phyloP scores from a whole-genome alignment of 768 basidiomycete genomes.

The Mycena alexandri region DNA sequence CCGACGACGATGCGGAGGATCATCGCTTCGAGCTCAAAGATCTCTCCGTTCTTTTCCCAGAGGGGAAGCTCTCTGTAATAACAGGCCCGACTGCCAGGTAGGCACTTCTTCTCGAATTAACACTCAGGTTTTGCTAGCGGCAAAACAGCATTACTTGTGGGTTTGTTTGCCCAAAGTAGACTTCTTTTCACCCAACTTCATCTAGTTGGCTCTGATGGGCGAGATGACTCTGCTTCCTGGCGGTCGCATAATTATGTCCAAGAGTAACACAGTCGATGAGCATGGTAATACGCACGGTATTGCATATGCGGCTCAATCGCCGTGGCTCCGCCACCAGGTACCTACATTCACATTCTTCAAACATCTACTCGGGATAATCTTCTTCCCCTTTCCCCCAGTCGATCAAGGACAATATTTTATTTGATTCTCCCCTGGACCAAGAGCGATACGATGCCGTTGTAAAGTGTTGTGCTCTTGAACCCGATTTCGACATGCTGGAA shows the following conservation, averaged over 20 bases:
- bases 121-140: constrained; percentile 56
- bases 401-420: constrained; percentile 85
- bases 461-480: constrained; percentile 78
- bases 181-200: background rate
- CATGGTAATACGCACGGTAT: constrained; percentile 73
- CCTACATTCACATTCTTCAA: no score
- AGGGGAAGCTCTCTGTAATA: constrained; percentile 75
- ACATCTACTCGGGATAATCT: no score
- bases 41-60: constrained; percentile 77
- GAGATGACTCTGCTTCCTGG: constrained; percentile 69
- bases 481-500: constrained; percentile 73
- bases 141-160: constrained; percentile 72
- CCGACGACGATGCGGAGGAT: constrained; percentile 47
- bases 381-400: constrained; percentile 43
- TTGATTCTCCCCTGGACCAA: constrained; percentile 83
- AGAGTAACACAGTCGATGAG: constrained; percentile 70
- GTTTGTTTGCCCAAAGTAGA: constrained; percentile 56
- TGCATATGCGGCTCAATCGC: constrained; percentile 80
- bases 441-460: constrained; percentile 84
- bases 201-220: constrained; percentile 76
- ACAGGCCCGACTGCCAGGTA: constrained; percentile 78
- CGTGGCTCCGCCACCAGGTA: constrained; percentile 70
- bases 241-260: constrained; percentile 69
- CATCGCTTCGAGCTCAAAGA: constrained; percentile 74
- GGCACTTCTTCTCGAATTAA: no score